Evolutionary conservation across 2,329 filamentous ascomycete species (phyloP).

Genomic region (Arachnomyces sp.): DNA sequence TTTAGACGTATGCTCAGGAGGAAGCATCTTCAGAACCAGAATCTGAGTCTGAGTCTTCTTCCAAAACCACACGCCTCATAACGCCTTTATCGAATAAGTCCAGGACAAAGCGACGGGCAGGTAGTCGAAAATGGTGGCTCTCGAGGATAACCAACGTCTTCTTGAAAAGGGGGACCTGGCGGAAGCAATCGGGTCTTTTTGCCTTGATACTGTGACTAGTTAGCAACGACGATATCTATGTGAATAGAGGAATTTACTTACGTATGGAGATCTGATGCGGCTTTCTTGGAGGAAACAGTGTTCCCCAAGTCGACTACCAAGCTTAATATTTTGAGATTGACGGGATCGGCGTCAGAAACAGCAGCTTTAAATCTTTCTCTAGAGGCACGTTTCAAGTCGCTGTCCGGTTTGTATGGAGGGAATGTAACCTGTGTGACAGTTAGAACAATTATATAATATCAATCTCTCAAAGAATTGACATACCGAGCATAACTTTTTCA

Average conservation of each 20-base stretch:
- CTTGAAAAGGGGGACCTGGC: constrained; percentile 69
- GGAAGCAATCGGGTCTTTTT: constrained; percentile 67
- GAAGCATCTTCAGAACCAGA: constrained; percentile 25
- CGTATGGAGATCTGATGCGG: constrained; percentile 67
- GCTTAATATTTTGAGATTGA: constrained; percentile 69
- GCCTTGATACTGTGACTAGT: constrained; percentile 57
- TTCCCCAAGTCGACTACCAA: constrained; percentile 85
- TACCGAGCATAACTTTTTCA: constrained; percentile 71
- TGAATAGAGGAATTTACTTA: constrained; percentile 27
- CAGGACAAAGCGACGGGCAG: constrained; percentile 80
- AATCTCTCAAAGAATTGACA: constrained; percentile 27
- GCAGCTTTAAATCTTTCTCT: constrained; percentile 49
- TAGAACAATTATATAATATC: not conserved
- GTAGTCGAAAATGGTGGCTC: constrained; percentile 79
- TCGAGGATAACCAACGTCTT: constrained; percentile 80
- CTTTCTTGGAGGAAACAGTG: constrained; percentile 83
- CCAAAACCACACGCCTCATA: constrained; percentile 73
- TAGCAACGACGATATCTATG: not conserved
- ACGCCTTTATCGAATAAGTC: constrained; percentile 92
- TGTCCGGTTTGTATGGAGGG: constrained; percentile 32
- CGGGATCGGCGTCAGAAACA: constrained; percentile 52
- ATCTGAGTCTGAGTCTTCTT: constrained; percentile 50
- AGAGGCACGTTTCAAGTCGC: constrained; percentile 35
- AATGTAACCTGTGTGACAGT: constrained; percentile 24
- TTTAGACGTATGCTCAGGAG: constrained; percentile 11